These are phyloP conservation scores for Trichoderma hamatum DNA, from an alignment of 2,329 filamentous ascomycete species.

Conservation along the genomic window DNA sequence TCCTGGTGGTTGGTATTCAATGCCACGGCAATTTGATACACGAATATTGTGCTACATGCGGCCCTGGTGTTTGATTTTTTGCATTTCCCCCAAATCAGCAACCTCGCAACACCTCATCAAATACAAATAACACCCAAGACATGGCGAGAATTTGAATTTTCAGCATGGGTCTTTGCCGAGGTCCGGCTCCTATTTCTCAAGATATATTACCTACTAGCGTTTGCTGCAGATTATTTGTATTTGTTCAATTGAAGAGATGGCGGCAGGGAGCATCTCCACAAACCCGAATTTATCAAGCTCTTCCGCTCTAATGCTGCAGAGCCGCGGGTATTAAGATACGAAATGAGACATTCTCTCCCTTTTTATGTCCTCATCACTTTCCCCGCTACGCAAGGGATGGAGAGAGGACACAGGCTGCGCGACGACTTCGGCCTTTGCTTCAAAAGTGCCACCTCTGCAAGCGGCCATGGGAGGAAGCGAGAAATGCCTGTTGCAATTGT, in stretches of 20 bases:
- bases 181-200: not conserved
- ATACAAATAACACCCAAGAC: not conserved
- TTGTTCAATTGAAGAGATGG: not conserved
- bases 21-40: not conserved
- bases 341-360: constrained; percentile 17
- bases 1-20: not conserved
- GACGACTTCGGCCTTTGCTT: not conserved
- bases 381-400: constrained; percentile 1
- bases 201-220: not conserved
- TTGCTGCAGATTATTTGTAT: not conserved
- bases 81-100: not conserved
- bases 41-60: not conserved
- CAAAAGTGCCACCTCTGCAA: constrained; percentile 11
- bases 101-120: not conserved
- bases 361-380: not conserved
- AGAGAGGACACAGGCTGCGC: not conserved
- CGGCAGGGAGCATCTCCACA: not conserved
- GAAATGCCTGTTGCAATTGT: constrained; percentile 8
- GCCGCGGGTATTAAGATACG: constrained; percentile 9
- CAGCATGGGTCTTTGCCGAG: not conserved
- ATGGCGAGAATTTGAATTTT: not conserved
- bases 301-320: constrained; percentile 1
- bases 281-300: not conserved
- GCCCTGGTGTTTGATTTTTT: too few species aligned
- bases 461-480: not conserved